Conservation (phyloP, 2,329 filamentous ascomycete genomes). For the Dactylellina haptotyla region DNA sequence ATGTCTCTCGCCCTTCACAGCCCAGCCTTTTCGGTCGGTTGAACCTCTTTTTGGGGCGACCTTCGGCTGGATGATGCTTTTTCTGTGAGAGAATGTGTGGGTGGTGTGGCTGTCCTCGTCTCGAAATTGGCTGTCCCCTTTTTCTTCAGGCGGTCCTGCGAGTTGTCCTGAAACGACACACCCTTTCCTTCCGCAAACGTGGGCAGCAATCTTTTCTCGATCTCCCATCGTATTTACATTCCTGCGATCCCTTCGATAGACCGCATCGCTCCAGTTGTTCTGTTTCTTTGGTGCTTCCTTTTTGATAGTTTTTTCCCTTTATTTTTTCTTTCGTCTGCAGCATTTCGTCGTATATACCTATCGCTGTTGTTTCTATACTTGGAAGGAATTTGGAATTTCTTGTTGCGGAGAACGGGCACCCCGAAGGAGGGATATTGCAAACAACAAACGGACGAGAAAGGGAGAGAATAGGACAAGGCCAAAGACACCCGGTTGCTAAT, state of each 20-base stretch:
- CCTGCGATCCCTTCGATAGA: conserved; percentile 48
- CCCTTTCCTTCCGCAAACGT: conserved; percentile 54
- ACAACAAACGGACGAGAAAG: too few species aligned
- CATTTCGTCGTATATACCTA: too few species aligned
- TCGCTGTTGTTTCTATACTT: conserved; percentile 27
- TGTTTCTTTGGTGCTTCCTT: conserved; percentile 7
- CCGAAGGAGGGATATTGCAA: too few species aligned
- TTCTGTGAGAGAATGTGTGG: conserved; percentile 52
- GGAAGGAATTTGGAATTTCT: conserved; percentile 33
- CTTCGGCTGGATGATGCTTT: conserved; percentile 50
- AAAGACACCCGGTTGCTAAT: conserved; percentile 20
- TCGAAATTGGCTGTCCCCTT: conserved; percentile 53
- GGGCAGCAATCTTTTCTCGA: conserved; percentile 33
- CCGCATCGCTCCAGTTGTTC: conserved; percentile 12
- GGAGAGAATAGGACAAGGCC: not conserved
- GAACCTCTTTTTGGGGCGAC: conserved; percentile 18
- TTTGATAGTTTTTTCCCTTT: conserved; percentile 11
- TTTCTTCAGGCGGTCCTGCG: conserved; percentile 30
- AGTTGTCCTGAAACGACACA: conserved; percentile 54
- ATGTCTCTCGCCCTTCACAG: conserved; percentile 4
- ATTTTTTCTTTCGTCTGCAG: not conserved
- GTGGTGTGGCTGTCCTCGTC: conserved; percentile 51
- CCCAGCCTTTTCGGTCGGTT: conserved; percentile 27
- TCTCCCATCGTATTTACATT: conserved; percentile 50
- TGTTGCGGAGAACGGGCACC: conserved; percentile 13